Evolutionary conservation across 441 rosid species (phyloP).

Genomic region (Sinapis alba): DNA sequence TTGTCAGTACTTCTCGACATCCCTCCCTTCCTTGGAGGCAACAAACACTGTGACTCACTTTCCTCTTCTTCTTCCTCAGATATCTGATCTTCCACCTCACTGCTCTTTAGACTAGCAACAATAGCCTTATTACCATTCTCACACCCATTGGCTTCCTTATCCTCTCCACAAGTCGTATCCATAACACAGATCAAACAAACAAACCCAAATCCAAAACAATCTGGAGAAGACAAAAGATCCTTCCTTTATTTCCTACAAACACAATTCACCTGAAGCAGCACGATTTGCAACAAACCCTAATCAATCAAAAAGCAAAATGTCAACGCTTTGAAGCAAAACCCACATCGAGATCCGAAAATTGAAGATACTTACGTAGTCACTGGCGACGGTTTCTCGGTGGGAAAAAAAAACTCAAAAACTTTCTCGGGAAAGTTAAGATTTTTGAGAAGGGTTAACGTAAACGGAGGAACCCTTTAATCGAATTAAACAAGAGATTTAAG

Average conservation of each 20-base stretch:
- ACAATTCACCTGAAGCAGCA: too few relatives aligned
- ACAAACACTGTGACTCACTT: constrained; percentile 64
- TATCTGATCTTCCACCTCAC: constrained; percentile 40
- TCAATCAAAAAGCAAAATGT: constrained; percentile 13
- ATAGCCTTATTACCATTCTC: constrained; percentile 41
- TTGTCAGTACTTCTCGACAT: constrained; percentile 64
- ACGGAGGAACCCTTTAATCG: neutral
- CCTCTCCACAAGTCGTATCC: constrained; percentile 55
- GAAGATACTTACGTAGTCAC: constrained; percentile 19
- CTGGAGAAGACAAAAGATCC: neutral
- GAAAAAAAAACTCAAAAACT: neutral
- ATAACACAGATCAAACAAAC: constrained; percentile 37
- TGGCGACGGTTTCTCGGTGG: neutral
- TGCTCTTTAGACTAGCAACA: constrained; percentile 29
- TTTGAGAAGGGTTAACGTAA: neutral
- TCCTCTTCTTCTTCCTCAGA: constrained; percentile 53
- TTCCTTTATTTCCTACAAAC: neutral
- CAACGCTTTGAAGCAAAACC: constrained; percentile 20
- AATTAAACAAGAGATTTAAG: neutral
- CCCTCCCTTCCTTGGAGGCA: constrained; percentile 76
- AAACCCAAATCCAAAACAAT: too few relatives aligned
- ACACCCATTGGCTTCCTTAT: constrained; percentile 56
- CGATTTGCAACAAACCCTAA: constrained; percentile 9
- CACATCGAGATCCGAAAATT: constrained; percentile 26
- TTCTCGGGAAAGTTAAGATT: constrained; percentile 8